Conservation (phyloP, 2,329 filamentous ascomycete genomes). For the Hypoxylon sp. region DNA sequence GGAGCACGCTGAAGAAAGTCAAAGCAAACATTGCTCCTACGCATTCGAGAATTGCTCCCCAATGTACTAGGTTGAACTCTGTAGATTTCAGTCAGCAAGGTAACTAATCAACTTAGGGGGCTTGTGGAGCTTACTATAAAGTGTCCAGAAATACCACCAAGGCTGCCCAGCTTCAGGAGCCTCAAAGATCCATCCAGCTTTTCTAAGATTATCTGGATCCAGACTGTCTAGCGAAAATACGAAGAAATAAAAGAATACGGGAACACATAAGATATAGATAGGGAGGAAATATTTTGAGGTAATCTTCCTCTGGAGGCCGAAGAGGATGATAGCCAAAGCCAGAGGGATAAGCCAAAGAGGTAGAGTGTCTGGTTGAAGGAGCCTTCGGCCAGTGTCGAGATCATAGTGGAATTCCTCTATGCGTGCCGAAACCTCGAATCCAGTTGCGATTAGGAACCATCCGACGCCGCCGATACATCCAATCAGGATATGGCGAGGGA, state of each 20-base stretch:
- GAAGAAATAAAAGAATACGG: slow-evolving; percentile 82
- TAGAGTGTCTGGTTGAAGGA: slow-evolving; percentile 81
- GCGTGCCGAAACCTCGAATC: slow-evolving; percentile 92
- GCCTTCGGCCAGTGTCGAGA: slow-evolving; percentile 79
- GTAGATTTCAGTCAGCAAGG: slow-evolving; percentile 45
- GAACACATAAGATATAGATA: slow-evolving; percentile 85
- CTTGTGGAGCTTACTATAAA: slow-evolving; percentile 78
- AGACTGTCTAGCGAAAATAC: slow-evolving; percentile 79
- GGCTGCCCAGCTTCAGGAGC: slow-evolving; percentile 87
- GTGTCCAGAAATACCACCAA: slow-evolving; percentile 97
- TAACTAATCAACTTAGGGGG: no score
- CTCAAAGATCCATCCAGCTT: slow-evolving; percentile 91
- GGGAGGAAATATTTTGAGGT: slow-evolving; percentile 89
- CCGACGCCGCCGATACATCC: slow-evolving; percentile 98
- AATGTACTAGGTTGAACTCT: slow-evolving; percentile 88
- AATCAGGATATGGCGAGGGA: slow-evolving; percentile 94
- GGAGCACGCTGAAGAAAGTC: slow-evolving; percentile 96
- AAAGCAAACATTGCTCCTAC: slow-evolving; percentile 96
- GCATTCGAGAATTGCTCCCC: slow-evolving; percentile 85
- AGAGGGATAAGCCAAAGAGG: slow-evolving; percentile 88
- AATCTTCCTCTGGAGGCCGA: slow-evolving; percentile 81
- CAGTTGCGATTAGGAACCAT: slow-evolving; percentile 92
- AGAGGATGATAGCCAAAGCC: slow-evolving; percentile 79
- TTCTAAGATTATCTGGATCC: slow-evolving; percentile 76
- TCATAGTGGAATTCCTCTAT: slow-evolving; percentile 89